Evolutionary conservation across 2,329 filamentous ascomycete genomes (phyloP).

Genomic region (Calonectria fujianensis): DNA sequence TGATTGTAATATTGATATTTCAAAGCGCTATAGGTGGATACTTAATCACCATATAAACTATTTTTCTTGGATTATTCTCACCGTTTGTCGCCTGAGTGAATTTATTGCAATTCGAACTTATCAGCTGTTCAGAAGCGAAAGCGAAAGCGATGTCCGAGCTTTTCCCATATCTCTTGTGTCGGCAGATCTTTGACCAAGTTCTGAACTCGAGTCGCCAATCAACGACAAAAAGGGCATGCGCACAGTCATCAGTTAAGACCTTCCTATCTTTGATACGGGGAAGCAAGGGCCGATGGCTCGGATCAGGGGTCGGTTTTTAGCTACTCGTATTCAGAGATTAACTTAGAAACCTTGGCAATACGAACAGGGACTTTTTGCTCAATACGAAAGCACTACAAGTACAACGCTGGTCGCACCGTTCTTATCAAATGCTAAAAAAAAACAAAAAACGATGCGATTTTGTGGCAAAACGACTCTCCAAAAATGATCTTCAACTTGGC

Average conservation of each 20-base stretch:
- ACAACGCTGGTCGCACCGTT: background rate
- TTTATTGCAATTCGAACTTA: too few species aligned
- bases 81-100: background rate
- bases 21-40: background rate
- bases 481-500: conserved; percentile 9
- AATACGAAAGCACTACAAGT: background rate
- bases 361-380: background rate
- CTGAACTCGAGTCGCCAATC: background rate
- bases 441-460: too few species aligned
- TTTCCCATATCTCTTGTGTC: background rate
- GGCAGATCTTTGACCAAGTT: background rate
- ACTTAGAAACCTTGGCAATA: conserved; percentile 21
- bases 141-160: background rate
- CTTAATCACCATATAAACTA: background rate
- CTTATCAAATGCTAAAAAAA: background rate
- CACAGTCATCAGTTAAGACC: conserved; percentile 4
- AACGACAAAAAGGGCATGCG: too few species aligned
- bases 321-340: conserved; percentile 25
- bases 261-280: conserved; percentile 15
- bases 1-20: background rate
- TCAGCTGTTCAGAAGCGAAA: background rate
- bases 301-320: conserved; percentile 5
- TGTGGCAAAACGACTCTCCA: background rate
- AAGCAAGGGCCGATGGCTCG: background rate
- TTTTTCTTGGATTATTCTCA: background rate